A percentile compares a stretch with the other conserved stretches of the same genome.
phyloP scores from a whole-genome alignment of 2,329 filamentous ascomycete species.

The Ascochyta pisi region DNA sequence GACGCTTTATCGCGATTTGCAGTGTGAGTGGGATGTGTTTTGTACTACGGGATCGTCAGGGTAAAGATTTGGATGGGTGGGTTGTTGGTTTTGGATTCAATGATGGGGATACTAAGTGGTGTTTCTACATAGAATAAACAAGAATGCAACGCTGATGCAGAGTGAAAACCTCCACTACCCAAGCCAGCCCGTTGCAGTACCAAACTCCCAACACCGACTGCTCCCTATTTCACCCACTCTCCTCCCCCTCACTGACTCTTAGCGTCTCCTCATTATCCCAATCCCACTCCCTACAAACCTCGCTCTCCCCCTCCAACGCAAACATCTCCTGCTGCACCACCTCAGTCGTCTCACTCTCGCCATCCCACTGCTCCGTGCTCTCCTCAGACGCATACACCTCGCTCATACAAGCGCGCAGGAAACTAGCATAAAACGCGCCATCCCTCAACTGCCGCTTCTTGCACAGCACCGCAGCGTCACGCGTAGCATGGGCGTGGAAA shows the following conservation, averaged over 20 bases:
- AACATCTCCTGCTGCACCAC: conserved; percentile 19
- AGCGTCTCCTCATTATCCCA: conserved; percentile 21
- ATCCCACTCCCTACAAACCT: conserved; percentile 15
- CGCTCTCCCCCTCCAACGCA: conserved; percentile 16
- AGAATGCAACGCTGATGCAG: too few relatives aligned
- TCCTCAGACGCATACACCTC: conserved; percentile 20
- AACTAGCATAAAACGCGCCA: conserved; percentile 15
- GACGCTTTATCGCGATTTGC: not conserved
- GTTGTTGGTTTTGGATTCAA: too few relatives aligned
- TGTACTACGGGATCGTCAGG: too few relatives aligned
- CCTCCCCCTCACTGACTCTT: conserved; percentile 17
- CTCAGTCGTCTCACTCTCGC: conserved; percentile 20
- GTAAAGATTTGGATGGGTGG: too few relatives aligned
- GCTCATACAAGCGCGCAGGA: conserved; percentile 19
- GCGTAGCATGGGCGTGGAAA: conserved; percentile 16
- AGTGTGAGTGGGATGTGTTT: not conserved
- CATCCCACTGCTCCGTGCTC: conserved; percentile 12
- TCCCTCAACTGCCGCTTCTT: conserved; percentile 12
- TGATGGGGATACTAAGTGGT: too few relatives aligned
- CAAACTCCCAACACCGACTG: not conserved
- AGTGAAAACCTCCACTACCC: not conserved
- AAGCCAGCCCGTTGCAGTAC: not conserved
- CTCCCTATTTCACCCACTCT: conserved; percentile 5
- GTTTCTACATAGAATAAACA: too few relatives aligned
- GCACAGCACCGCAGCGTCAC: conserved; percentile 4